Evolutionary conservation across 257 asterid species (phyloP).

Genomic region (Asclepias syriaca): DNA sequence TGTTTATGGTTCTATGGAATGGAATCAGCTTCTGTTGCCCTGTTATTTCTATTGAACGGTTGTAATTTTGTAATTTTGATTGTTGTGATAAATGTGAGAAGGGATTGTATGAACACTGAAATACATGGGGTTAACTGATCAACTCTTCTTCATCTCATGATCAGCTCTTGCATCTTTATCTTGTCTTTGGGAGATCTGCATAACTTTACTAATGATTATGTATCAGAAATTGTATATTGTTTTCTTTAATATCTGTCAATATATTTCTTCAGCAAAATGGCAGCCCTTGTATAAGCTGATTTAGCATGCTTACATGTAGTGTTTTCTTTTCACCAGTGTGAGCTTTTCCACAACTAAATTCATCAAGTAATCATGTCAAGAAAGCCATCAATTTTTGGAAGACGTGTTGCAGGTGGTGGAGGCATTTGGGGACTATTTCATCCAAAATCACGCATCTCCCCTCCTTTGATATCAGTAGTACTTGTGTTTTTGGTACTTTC

Average conservation of each 20-base stretch:
- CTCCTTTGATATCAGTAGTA: slow-evolving; percentile 26
- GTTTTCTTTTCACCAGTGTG: slow-evolving; percentile 5
- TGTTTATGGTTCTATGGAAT: neutral
- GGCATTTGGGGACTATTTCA: slow-evolving; percentile 31
- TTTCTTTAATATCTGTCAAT: no score
- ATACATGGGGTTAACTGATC: neutral
- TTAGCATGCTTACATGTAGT: neutral
- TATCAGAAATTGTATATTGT: neutral
- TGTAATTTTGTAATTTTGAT: neutral
- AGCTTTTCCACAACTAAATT: neutral
- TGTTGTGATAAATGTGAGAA: neutral
- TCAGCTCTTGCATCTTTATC: neutral
- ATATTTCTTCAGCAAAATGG: no score
- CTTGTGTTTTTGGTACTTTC: slow-evolving; percentile 35
- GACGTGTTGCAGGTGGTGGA: slow-evolving; percentile 31
- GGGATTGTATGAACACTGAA: neutral
- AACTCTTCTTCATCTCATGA: neutral
- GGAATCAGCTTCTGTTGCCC: neutral
- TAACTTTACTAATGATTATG: neutral
- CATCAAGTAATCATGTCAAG: slow-evolving; percentile 29
- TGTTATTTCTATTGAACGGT: neutral
- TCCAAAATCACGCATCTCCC: slow-evolving; percentile 34
- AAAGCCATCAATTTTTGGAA: slow-evolving; percentile 30
- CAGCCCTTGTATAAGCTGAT: neutral
- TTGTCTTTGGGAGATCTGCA: neutral